Evolutionary conservation across 306 rosid genomes (phyloP), one percentile per base, ranked within the genome.

Genomic region (Castanospermum australe): DNA sequence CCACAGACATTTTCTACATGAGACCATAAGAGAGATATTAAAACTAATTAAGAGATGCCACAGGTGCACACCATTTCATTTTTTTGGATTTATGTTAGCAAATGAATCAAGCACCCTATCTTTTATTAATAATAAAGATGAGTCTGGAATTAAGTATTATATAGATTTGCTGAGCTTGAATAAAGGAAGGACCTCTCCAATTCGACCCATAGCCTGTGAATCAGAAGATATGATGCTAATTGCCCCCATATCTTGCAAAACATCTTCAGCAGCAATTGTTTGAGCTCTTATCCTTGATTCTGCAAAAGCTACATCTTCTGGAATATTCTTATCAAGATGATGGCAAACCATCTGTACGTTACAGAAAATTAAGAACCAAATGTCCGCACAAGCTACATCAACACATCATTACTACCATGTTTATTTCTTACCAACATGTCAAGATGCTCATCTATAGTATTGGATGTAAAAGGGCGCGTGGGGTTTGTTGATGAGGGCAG

Each of bases 131-230:
- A 17, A 62, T 20, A 35, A 71, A 56, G 12, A 39, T 5, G 48
- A 63, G 45, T 42, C 30, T 18, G 38, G 67, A 73, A 50, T 54
- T 44, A 61, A 47, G 70, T 76, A 20, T 14, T 47, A 57, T 39
- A 25, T 8, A 14, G 54, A 81, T 41, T 66, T 7, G 71, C 36
- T 47, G 20, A 38, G n/a, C 12, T 61, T 73, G 47, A 69, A 76
- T 35, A 25, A 75, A 77, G 77, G 87, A 75, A 55, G 59, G 83
- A 95, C 99, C 97, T 91, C 99, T 69, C 98, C 99, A 76, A 95
- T 93, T 83, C 99, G 92, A 72, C 99, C 99, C 98, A 93, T 93
- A 69, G 97, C 99, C 90, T 95, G 94, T 67, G 99, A 86, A 87
- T 95, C 98, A 50, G 99, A 95, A 82, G 99, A 35, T 77, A 93